Evolutionary conservation across 768 basidiomycete genomes (phyloP).

Genomic region (Suillus luteus): DNA sequence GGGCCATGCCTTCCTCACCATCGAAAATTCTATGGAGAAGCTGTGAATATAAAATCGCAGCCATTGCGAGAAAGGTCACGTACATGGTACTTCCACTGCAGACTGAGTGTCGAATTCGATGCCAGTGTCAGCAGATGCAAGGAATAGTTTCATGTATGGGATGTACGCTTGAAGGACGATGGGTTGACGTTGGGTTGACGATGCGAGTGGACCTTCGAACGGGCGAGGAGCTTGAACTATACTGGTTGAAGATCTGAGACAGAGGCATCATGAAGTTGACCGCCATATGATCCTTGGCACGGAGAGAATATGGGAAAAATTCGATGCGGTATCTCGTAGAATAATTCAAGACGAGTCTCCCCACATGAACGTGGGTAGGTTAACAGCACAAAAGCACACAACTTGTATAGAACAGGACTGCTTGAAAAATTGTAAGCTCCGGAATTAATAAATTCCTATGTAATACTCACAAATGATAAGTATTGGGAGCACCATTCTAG

Average conservation of each 20-base stretch:
- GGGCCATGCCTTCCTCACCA: constrained; percentile 5
- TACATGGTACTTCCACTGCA: constrained; percentile 50
- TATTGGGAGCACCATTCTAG: constrained; percentile 55
- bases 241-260: constrained; percentile 47
- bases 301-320: constrained; percentile 42
- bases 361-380: not conserved
- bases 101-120: constrained; percentile 10
- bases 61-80: constrained; percentile 24
- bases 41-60: not conserved
- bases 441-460: too few species aligned
- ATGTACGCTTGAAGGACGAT: constrained; percentile 33
- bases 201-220: constrained; percentile 19
- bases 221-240: constrained; percentile 27
- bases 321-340: constrained; percentile 41
- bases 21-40: constrained; percentile 20
- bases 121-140: constrained; percentile 10
- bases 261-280: constrained; percentile 42
- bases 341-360: not conserved
- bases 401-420: constrained; percentile 35
- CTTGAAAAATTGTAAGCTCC: constrained; percentile 7
- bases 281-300: constrained; percentile 42
- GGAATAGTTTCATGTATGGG: not conserved
- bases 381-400: constrained; percentile 20
- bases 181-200: too few species aligned
- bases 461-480: constrained; percentile 47